Evolutionary conservation across 169 alveolate species (phyloP), one percentile per base, ranked within the genome.

Genomic region (Plasmodium fragile): DNA sequence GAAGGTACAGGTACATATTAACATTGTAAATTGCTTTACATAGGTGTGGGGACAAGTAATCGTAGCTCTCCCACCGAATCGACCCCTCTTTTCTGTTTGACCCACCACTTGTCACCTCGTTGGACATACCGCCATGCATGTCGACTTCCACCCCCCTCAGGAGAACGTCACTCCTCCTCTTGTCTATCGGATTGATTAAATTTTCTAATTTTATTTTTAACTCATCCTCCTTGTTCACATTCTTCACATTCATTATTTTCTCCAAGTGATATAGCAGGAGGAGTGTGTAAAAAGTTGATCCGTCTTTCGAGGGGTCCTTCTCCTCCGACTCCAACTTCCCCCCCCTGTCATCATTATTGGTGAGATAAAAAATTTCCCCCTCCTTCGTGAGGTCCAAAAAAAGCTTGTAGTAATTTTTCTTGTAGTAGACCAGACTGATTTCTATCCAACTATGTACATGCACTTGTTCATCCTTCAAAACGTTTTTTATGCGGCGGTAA

Each of bases 161-260:
- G 75, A 65, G 30, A 6, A 25, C 41, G 10, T 80, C 84, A 13
- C n/a, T 53, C 39, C 73, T 91, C 52, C 73, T 91, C 45, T 41
- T 65, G 28, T 91, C 94, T 30, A 91, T 71, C 41, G 49, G 91
- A 73, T 79, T 91, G 30, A 91, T n/a, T 91, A 91, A 81, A 81
- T 91, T 79, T 43, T 91, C 94, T 65, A 81, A 8, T 30, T 91
- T 91, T 52, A 91, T 91, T 69, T 91, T 91, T 13, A 91, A n/a
- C 75, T 91, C 94, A 70, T 80, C 83, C 69, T 91, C 94, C 53
- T 91, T 80, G 75, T 53, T 81, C 7, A 70, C 41, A 81, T 70
- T 91, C 39, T 91, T 91, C 5, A 41, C 80, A 45, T 80, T 65
- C 53, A 79, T 69, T 45, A 91, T 65, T 80, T 91, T 73, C 45